Conservation (phyloP, 805 yeast genomes). For the Kregervanrija pseudodelftensis region DNA sequence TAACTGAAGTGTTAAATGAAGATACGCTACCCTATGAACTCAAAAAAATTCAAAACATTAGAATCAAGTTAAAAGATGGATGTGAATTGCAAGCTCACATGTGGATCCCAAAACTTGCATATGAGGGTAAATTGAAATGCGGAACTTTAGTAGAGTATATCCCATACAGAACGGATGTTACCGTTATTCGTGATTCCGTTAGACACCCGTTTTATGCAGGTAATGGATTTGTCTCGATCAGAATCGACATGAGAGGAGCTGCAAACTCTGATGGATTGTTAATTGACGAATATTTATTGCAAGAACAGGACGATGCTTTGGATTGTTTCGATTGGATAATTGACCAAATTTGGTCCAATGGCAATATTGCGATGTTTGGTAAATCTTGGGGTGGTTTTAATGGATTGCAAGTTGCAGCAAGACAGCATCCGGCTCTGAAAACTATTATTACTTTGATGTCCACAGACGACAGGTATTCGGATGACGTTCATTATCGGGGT, state of each 20-base stretch:
- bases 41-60: constrained; percentile 29
- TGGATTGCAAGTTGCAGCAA: constrained; percentile 38
- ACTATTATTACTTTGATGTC: constrained; percentile 38
- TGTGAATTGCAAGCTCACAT: constrained; percentile 32
- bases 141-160: constrained; percentile 38
- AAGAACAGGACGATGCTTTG: constrained; percentile 38
- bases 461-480: constrained; percentile 41
- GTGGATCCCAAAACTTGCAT: constrained; percentile 36
- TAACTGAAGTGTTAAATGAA: constrained; percentile 13
- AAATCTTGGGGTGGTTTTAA: constrained; percentile 46
- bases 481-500: constrained; percentile 44
- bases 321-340: constrained; percentile 38
- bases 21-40: constrained; percentile 25
- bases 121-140: constrained; percentile 20
- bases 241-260: constrained; percentile 42
- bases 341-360: constrained; percentile 37
- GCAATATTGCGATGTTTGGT: constrained; percentile 40
- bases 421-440: constrained; percentile 40
- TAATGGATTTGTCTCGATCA: constrained; percentile 36
- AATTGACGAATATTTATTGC: constrained; percentile 34
- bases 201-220: constrained; percentile 43
- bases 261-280: constrained; percentile 37
- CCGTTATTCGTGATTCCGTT: constrained; percentile 37
- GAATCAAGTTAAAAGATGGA: constrained; percentile 35
- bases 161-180: constrained; percentile 40